phyloP scores from a whole-genome alignment of 352 stramenopile species.

The Phytophthora quininea region DNA sequence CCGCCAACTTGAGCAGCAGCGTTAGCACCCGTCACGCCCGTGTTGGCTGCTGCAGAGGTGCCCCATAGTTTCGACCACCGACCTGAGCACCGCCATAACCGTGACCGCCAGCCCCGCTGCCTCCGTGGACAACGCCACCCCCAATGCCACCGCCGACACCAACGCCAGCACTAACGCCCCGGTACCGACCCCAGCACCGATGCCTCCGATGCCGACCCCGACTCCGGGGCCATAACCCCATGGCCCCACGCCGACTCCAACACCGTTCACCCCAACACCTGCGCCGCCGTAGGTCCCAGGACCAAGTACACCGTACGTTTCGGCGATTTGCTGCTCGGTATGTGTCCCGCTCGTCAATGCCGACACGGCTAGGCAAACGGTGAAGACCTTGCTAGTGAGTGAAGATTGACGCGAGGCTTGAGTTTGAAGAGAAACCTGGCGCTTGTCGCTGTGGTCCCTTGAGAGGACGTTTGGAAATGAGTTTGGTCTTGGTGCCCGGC shows the following conservation, averaged over 20 bases:
- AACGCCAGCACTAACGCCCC: background rate
- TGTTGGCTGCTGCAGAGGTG: background rate
- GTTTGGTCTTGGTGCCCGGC: background rate
- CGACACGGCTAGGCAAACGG: background rate
- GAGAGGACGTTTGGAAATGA: slow-evolving; percentile 5
- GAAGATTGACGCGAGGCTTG: background rate
- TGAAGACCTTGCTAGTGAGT: background rate
- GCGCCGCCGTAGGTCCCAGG: background rate
- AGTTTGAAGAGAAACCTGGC: background rate
- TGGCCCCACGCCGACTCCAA: background rate
- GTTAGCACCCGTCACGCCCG: background rate
- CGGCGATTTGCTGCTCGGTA: background rate
- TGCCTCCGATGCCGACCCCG: background rate
- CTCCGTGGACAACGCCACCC: background rate
- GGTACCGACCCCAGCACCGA: background rate
- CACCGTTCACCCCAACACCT: background rate
- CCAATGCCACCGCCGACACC: background rate
- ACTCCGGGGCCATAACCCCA: background rate
- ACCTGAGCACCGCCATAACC: background rate
- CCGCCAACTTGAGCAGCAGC: background rate
- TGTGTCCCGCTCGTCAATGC: background rate
- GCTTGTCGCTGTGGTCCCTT: background rate
- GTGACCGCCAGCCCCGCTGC: background rate
- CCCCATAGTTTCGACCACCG: background rate
- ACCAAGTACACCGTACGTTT: background rate